These are phyloP conservation scores for Penicillium dipodomyicola DNA, from an alignment of 495 filamentous ascomycete species.

Conservation along the genomic window DNA sequence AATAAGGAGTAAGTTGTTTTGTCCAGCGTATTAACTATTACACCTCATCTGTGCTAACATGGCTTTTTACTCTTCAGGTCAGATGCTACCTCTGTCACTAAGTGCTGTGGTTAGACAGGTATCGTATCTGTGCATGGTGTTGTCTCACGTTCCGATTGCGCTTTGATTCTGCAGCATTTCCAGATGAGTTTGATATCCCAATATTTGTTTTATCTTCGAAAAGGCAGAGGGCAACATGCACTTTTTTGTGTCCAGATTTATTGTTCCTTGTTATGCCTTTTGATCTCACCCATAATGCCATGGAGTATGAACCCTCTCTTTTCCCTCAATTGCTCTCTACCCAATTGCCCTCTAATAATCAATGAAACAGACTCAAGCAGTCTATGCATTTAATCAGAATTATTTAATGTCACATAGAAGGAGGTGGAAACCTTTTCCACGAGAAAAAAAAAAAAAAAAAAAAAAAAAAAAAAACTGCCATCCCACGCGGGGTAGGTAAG, in stretches of 20 bases:
- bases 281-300: background rate
- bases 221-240: background rate
- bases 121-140: background rate
- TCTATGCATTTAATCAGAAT: background rate
- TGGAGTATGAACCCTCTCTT: background rate
- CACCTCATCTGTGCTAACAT: background rate
- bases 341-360: background rate
- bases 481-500: conserved; percentile 3
- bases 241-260: background rate
- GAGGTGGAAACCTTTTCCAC: background rate
- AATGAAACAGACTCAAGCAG: background rate
- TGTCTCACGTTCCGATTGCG: background rate
- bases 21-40: background rate
- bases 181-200: background rate
- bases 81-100: conserved; percentile 6
- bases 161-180: background rate
- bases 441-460: background rate
- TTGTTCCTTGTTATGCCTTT: too few species aligned
- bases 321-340: background rate
- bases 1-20: conserved; percentile 18
- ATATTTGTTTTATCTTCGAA: background rate
- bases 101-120: conserved; percentile 5
- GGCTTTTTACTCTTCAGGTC: background rate
- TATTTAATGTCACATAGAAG: background rate
- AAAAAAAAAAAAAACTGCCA: background rate